phyloP scores from a whole-genome alignment of 805 yeast genomes.

The Wickerhamiella nectarea region DNA sequence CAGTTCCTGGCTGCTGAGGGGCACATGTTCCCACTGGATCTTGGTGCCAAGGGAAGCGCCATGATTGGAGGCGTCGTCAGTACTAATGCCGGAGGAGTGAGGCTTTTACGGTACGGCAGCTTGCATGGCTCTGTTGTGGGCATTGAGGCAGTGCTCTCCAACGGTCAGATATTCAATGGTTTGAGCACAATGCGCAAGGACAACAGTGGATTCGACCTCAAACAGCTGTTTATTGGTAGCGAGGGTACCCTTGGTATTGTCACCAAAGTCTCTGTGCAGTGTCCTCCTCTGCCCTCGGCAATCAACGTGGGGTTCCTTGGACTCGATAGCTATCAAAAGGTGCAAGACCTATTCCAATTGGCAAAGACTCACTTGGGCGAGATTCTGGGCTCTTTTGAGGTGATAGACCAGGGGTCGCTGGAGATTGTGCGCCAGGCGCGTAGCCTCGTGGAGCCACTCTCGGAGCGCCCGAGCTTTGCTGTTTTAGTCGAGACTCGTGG shows the following conservation, averaged over 20 bases:
- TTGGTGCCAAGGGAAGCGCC: conserved; percentile 95
- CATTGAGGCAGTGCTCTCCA: conserved; percentile 81
- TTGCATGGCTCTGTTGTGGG: conserved; percentile 88
- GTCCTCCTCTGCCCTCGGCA: conserved; percentile 79
- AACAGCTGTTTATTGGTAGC: conserved; percentile 84
- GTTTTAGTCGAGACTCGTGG: conserved; percentile 12
- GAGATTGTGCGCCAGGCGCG: conserved; percentile 15
- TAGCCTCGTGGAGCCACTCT: conserved; percentile 56
- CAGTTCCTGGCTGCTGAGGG: conserved; percentile 63
- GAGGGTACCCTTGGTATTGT: conserved; percentile 88
- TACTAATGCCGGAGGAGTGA: conserved; percentile 90
- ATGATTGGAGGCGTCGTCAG: conserved; percentile 93
- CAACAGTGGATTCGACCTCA: conserved; percentile 87
- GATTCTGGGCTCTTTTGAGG: conserved; percentile 82
- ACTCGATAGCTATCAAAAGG: conserved; percentile 66
- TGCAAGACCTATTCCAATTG: conserved; percentile 62
- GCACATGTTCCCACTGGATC: conserved; percentile 80
- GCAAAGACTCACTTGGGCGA: conserved; percentile 74
- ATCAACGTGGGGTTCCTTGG: conserved; percentile 83
- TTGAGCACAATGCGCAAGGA: conserved; percentile 83
- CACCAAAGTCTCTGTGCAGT: conserved; percentile 78
- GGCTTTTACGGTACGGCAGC: conserved; percentile 79
- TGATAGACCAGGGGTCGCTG: conserved; percentile 70
- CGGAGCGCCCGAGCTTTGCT: conserved; percentile 37
- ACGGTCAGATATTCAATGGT: conserved; percentile 69